A percentile compares a stretch with the other conserved stretches of the same genome.
Conservation (phyloP, 2,329 filamentous ascomycete species). For the Diplocarpon mali region DNA sequence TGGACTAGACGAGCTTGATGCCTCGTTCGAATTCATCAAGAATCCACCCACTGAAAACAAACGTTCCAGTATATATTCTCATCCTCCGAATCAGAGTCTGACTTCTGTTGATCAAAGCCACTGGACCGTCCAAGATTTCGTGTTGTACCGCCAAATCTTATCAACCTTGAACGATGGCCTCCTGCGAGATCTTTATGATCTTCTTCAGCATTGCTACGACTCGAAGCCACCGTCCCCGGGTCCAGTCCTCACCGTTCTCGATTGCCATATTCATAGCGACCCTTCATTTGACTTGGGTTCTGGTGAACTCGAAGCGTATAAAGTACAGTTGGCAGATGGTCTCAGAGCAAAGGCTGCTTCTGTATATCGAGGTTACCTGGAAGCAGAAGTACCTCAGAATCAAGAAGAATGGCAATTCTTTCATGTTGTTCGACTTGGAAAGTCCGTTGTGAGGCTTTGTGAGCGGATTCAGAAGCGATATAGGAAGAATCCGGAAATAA, state of each 20-base stretch:
- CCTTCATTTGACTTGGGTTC: constrained; percentile 59
- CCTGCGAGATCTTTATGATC: constrained; percentile 75
- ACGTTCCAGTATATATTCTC: constrained; percentile 24
- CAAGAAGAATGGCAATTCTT: constrained; percentile 82
- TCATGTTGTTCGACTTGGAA: constrained; percentile 81
- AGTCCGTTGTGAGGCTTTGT: constrained; percentile 72
- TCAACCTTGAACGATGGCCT: constrained; percentile 68
- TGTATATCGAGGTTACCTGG: constrained; percentile 70
- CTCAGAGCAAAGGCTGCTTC: constrained; percentile 63
- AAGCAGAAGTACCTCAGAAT: constrained; percentile 67
- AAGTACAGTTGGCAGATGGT: constrained; percentile 58
- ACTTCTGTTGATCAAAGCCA: constrained; percentile 44
- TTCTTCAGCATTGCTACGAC: constrained; percentile 83
- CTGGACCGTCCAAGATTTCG: constrained; percentile 61
- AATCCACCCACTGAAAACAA: constrained; percentile 55
- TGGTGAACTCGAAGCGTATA: constrained; percentile 62
- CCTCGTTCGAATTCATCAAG: constrained; percentile 74
- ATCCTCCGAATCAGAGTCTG: constrained; percentile 30
- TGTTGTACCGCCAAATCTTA: constrained; percentile 64
- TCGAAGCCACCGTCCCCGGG: constrained; percentile 74
- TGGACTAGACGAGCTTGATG: constrained; percentile 68
- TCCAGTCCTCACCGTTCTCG: constrained; percentile 65
- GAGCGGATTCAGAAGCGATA: constrained; percentile 90
- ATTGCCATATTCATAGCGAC: constrained; percentile 73
- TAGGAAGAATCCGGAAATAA: constrained; percentile 73